Evolutionary conservation across 176 grass and related monocot species (phyloP).

Genomic region (Pharus latifolius): DNA sequence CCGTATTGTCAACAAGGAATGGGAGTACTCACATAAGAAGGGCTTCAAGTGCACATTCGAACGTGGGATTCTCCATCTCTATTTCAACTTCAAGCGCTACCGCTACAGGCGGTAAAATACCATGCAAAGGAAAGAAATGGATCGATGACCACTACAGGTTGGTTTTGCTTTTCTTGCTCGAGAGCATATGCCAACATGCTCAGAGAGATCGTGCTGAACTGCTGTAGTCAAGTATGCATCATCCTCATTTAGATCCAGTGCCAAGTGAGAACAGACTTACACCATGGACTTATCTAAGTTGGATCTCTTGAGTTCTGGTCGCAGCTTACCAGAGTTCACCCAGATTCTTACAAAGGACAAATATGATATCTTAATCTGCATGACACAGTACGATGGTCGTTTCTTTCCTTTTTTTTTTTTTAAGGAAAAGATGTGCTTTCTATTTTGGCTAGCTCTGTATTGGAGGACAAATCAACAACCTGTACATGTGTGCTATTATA

Average conservation of each 20-base stretch:
- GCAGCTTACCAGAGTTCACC: too few relatives aligned
- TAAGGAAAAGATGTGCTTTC: too few relatives aligned
- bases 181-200: neutral
- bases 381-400: too few relatives aligned
- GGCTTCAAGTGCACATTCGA: slow-evolving; percentile 97
- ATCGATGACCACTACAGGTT: neutral
- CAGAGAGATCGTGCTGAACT: too few relatives aligned
- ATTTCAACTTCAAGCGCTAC: slow-evolving; percentile 96
- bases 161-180: neutral
- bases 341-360: too few relatives aligned
- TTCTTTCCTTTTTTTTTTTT: too few relatives aligned
- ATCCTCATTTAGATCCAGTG: neutral
- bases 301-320: too few relatives aligned
- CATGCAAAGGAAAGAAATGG: neutral
- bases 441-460: neutral
- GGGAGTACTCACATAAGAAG: slow-evolving; percentile 99
- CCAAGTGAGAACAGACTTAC: neutral
- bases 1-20: slow-evolving; percentile 94
- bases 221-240: neutral
- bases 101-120: slow-evolving; percentile 60
- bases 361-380: too few relatives aligned
- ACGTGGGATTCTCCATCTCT: slow-evolving; percentile 90
- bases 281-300: neutral
- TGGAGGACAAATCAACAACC: neutral
- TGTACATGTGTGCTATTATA: slow-evolving; percentile 5